Conservation (phyloP, 805 yeast genomes). For the Saturnispora halmiae region DNA sequence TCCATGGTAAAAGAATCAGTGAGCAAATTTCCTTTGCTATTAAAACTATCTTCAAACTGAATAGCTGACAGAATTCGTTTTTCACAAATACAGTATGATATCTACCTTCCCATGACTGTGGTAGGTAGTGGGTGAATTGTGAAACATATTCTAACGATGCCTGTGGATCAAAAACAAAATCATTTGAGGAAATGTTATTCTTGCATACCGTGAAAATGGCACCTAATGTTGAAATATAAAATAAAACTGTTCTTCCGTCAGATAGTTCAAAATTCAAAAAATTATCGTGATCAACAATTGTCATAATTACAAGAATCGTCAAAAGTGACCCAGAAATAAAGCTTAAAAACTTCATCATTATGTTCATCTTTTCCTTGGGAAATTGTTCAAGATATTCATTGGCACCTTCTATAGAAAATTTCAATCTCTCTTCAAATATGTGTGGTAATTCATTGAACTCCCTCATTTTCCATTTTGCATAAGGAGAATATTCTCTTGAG, state of each 20-base stretch:
- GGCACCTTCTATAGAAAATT: slow-evolving; percentile 70
- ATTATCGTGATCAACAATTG: slow-evolving; percentile 80
- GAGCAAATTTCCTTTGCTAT: slow-evolving; percentile 74
- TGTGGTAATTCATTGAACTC: slow-evolving; percentile 93
- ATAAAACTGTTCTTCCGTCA: slow-evolving; percentile 68
- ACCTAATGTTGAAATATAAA: slow-evolving; percentile 84
- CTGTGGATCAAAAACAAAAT: slow-evolving; percentile 81
- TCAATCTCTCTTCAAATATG: slow-evolving; percentile 70
- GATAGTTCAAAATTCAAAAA: slow-evolving; percentile 85
- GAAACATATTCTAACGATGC: slow-evolving; percentile 71
- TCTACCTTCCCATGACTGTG: slow-evolving; percentile 76
- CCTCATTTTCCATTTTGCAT: slow-evolving; percentile 90
- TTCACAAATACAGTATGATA: slow-evolving; percentile 82
- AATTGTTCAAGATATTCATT: slow-evolving; percentile 80
- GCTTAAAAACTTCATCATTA: slow-evolving; percentile 49
- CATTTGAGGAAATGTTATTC: slow-evolving; percentile 53
- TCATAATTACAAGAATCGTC: slow-evolving; percentile 71
- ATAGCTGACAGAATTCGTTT: slow-evolving; percentile 69
- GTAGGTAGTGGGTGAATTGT: slow-evolving; percentile 84
- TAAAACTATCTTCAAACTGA: slow-evolving; percentile 62
- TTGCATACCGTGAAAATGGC: slow-evolving; percentile 80
- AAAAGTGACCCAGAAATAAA: slow-evolving; percentile 84
- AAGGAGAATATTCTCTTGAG: slow-evolving; percentile 83
- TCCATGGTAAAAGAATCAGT: slow-evolving; percentile 75
- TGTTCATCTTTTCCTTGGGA: slow-evolving; percentile 66